Evolutionary conservation across 805 yeast species (phyloP).

Genomic region (Geotrichum ghanense): DNA sequence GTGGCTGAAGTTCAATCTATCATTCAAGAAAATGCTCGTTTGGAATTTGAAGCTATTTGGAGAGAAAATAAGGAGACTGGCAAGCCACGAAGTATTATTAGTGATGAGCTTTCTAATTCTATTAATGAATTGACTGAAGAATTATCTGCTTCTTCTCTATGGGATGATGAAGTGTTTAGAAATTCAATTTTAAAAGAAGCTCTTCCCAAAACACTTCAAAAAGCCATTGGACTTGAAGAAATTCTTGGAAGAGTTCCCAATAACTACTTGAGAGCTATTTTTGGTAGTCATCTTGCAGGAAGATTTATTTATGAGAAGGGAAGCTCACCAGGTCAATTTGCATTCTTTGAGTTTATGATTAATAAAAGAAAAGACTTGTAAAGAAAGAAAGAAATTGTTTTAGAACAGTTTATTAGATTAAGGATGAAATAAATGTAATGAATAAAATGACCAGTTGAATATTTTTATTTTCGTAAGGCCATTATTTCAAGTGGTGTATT

Average conservation of each 20-base stretch:
- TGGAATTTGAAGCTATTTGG: slow-evolving; percentile 86
- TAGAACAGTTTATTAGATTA: no score
- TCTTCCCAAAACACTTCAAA: slow-evolving; percentile 61
- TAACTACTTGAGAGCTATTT: slow-evolving; percentile 76
- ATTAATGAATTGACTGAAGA: slow-evolving; percentile 82
- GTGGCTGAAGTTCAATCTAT: slow-evolving; percentile 73
- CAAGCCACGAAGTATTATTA: slow-evolving; percentile 46
- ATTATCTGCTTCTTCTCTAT: slow-evolving; percentile 65
- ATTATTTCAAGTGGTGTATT: no score
- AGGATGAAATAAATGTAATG: no score
- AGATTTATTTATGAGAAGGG: slow-evolving; percentile 78
- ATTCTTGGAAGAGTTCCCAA: slow-evolving; percentile 74
- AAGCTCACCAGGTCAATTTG: slow-evolving; percentile 57
- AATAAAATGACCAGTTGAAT: no score
- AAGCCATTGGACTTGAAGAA: slow-evolving; percentile 47
- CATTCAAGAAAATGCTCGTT: slow-evolving; percentile 65
- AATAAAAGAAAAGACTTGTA: slow-evolving; percentile 18
- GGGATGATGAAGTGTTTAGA: slow-evolving; percentile 75
- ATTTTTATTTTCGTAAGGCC: no score
- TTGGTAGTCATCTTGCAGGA: slow-evolving; percentile 78
- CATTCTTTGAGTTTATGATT: slow-evolving; percentile 34
- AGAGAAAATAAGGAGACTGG: slow-evolving; percentile 53
- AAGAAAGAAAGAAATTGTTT: no score
- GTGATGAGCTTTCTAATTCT: slow-evolving; percentile 74
- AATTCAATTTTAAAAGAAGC: slow-evolving; percentile 65